Conservation (phyloP, 1,139 yeast species). For the Geotrichum klebahnii region DNA sequence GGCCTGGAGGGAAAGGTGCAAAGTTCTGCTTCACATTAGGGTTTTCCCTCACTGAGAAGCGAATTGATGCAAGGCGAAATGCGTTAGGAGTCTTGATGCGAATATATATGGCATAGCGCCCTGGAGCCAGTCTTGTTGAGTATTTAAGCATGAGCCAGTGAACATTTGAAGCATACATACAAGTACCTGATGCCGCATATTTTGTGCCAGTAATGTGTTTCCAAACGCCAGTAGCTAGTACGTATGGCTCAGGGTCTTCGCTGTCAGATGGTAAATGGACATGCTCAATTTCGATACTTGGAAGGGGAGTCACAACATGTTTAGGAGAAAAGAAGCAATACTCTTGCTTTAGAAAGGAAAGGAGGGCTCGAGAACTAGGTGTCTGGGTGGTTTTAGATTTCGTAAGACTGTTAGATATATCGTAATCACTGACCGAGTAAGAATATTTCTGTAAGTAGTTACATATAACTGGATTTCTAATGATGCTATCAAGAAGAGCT, state of each 20-base stretch:
- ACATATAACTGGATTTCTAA: constrained; percentile 3
- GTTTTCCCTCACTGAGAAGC: constrained; percentile 24
- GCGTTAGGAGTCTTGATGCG: constrained; percentile 28
- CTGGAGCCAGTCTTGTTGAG: constrained; percentile 31
- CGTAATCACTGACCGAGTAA: not conserved
- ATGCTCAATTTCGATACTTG: constrained; percentile 13
- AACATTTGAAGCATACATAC: constrained; percentile 32
- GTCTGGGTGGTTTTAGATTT: not conserved
- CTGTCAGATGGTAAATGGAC: not conserved
- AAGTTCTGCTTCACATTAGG: constrained; percentile 19
- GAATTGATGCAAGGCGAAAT: constrained; percentile 27
- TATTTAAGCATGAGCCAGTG: constrained; percentile 28
- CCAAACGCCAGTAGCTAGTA: constrained; percentile 24
- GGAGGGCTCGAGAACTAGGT: constrained; percentile 10
- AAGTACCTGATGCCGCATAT: constrained; percentile 24
- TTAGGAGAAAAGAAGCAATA: constrained; percentile 19
- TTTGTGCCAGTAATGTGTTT: constrained; percentile 27
- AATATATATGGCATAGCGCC: constrained; percentile 29
- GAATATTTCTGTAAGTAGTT: constrained; percentile 13
- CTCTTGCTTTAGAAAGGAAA: constrained; percentile 14
- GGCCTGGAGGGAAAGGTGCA: constrained; percentile 18
- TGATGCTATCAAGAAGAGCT: constrained; percentile 6
- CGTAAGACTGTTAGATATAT: not conserved
- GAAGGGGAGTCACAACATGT: constrained; percentile 15
- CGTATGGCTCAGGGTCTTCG: constrained; percentile 5